These are phyloP conservation scores for Friedmanniomyces endolithicus DNA, from an alignment of 495 filamentous ascomycete genomes.

Conservation along the genomic window DNA sequence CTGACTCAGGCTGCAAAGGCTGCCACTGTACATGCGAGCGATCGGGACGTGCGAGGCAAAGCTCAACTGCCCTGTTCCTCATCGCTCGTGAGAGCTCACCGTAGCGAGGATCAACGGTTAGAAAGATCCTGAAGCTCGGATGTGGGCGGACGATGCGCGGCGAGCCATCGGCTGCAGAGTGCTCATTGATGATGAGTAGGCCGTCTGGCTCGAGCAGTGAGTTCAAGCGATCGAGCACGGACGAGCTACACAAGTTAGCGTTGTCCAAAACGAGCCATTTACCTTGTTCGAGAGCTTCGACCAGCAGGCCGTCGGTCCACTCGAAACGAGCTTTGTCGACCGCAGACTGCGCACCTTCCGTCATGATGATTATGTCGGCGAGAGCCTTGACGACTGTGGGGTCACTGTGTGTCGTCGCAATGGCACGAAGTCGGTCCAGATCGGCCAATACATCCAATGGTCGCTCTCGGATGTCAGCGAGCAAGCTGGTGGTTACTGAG, in stretches of 20 bases:
- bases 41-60: slow-evolving; percentile 45
- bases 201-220: slow-evolving; percentile 88
- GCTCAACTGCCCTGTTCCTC: slow-evolving; percentile 87
- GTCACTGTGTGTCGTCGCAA: not conserved
- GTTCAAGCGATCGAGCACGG: slow-evolving; percentile 88
- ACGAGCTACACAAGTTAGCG: slow-evolving; percentile 89
- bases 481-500: not conserved
- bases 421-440: not conserved
- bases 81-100: slow-evolving; percentile 94
- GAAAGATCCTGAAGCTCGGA: slow-evolving; percentile 77
- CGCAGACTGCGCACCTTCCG: not conserved
- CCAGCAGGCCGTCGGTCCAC: slow-evolving; percentile 87
- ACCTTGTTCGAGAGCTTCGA: slow-evolving; percentile 73
- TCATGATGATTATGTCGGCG: not conserved
- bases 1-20: slow-evolving; percentile 3
- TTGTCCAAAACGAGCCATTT: slow-evolving; percentile 93
- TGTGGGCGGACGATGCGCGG: slow-evolving; percentile 71
- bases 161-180: slow-evolving; percentile 68
- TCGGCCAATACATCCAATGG: not conserved
- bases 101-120: slow-evolving; percentile 86
- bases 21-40: not conserved
- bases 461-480: not conserved
- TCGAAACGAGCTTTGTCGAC: slow-evolving; percentile 71
- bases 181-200: slow-evolving; percentile 78
- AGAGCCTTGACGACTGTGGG: not conserved